A percentile compares a stretch with the other conserved stretches of the same genome.
Conservation (phyloP, 768 basidiomycete species). For the Saitozyma podzolica region DNA sequence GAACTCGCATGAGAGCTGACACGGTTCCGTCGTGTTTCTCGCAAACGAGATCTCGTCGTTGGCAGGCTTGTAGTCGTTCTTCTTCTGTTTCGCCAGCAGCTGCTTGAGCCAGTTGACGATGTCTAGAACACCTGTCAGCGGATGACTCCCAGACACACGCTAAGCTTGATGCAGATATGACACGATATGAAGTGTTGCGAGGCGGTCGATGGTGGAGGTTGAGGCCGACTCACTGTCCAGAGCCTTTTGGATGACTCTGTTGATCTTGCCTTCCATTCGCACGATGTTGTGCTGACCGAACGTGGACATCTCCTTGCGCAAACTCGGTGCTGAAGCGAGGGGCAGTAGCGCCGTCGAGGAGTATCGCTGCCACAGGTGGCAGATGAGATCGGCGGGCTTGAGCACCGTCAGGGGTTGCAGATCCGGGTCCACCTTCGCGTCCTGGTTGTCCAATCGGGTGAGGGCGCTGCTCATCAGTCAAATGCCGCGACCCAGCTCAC, state of each 20-base stretch:
- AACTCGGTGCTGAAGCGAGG: constrained; percentile 75
- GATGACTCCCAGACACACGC: not conserved
- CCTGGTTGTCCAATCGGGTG: constrained; percentile 68
- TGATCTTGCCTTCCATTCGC: constrained; percentile 78
- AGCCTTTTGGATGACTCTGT: constrained; percentile 73
- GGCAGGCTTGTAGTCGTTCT: constrained; percentile 91
- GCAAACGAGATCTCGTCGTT: constrained; percentile 96
- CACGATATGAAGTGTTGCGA: not conserved
- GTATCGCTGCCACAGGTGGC: constrained; percentile 97
- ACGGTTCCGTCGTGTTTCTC: constrained; percentile 91
- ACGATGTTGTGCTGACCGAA: constrained; percentile 87
- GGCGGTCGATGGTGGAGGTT: no score
- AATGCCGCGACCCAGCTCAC: constrained; percentile 43
- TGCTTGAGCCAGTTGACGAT: constrained; percentile 71
- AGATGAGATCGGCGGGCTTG: constrained; percentile 75
- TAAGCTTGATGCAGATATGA: not conserved
- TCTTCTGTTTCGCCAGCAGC: constrained; percentile 88
- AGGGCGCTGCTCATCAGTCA: constrained; percentile 59
- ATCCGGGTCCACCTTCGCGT: constrained; percentile 77
- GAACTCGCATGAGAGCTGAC: constrained; percentile 76
- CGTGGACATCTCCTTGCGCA: constrained; percentile 85
- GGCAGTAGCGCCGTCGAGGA: constrained; percentile 86
- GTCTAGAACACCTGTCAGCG: constrained; percentile 54
- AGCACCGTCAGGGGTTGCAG: constrained; percentile 68
- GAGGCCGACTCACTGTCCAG: constrained; percentile 67